Evolutionary conservation across 805 yeast genomes (phyloP).

Genomic region (Barnettozyma wickerhamii): DNA sequence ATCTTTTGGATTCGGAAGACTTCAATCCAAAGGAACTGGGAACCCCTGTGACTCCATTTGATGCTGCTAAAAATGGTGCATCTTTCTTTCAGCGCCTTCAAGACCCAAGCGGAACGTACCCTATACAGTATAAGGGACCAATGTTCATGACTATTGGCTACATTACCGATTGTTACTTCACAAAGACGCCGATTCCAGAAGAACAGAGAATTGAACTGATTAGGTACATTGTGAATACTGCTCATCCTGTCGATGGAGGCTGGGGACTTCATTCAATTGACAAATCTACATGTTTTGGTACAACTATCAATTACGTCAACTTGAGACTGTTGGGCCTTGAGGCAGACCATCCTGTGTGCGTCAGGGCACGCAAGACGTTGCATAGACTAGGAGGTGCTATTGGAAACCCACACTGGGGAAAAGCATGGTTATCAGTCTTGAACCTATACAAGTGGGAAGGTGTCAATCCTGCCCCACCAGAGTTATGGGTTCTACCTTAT

Average conservation of each 20-base stretch:
- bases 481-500: conserved; percentile 85
- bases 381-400: conserved; percentile 82
- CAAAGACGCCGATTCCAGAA: conserved; percentile 63
- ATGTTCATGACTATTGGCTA: conserved; percentile 96
- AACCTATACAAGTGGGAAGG: conserved; percentile 93
- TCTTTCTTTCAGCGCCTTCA: conserved; percentile 66
- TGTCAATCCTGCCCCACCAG: conserved; percentile 97
- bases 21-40: conserved; percentile 35
- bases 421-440: conserved; percentile 79
- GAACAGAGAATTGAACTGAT: conserved; percentile 65
- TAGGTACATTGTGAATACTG: conserved; percentile 82
- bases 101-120: conserved; percentile 80
- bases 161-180: conserved; percentile 67
- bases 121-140: conserved; percentile 94
- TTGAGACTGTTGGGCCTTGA: conserved; percentile 76
- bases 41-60: conserved; percentile 39
- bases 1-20: conserved; percentile 41
- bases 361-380: conserved; percentile 68
- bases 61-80: conserved; percentile 73
- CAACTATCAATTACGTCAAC: conserved; percentile 79
- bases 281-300: conserved; percentile 93
- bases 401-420: conserved; percentile 96
- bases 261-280: conserved; percentile 97
- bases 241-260: conserved; percentile 99
- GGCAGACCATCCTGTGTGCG: conserved; percentile 70